Evolutionary conservation across 73 alveolate genomes (phyloP).

Genomic region (Paramecium sonneborni): DNA sequence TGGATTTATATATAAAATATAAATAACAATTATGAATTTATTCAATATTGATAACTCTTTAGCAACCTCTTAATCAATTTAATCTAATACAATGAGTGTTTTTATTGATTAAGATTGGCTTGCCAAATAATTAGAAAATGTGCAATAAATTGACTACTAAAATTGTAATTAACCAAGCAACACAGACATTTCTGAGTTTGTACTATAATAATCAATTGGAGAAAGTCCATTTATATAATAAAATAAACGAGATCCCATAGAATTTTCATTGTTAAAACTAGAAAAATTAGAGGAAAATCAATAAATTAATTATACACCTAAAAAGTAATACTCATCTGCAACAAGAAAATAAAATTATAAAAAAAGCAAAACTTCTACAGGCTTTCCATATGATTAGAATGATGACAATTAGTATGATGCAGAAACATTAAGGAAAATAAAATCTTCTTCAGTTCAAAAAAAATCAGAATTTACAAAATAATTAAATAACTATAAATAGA

Average conservation of each 20-base stretch:
- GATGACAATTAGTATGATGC: neutral
- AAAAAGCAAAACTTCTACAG: neutral
- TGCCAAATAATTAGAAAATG: neutral
- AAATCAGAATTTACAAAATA: neutral
- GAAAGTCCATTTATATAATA: neutral
- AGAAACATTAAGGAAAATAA: neutral
- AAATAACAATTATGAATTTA: constrained; percentile 16
- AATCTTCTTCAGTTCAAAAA: neutral
- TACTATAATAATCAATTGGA: neutral
- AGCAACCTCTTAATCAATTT: neutral
- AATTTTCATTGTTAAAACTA: neutral
- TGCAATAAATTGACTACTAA: neutral
- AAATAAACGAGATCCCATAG: neutral
- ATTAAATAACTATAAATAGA: neutral
- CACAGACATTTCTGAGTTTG: constrained; percentile 9
- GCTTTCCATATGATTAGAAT: neutral
- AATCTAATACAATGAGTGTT: neutral
- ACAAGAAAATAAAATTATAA: neutral
- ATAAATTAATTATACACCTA: neutral
- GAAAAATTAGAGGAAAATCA: neutral
- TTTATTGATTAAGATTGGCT: neutral
- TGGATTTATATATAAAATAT: neutral
- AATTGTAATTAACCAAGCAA: neutral
- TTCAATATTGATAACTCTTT: neutral
- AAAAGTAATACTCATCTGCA: neutral